Evolutionary conservation across 441 rosid species (phyloP), one percentile per base, ranked within the genome.

Genomic region (Brassica balearica): DNA sequence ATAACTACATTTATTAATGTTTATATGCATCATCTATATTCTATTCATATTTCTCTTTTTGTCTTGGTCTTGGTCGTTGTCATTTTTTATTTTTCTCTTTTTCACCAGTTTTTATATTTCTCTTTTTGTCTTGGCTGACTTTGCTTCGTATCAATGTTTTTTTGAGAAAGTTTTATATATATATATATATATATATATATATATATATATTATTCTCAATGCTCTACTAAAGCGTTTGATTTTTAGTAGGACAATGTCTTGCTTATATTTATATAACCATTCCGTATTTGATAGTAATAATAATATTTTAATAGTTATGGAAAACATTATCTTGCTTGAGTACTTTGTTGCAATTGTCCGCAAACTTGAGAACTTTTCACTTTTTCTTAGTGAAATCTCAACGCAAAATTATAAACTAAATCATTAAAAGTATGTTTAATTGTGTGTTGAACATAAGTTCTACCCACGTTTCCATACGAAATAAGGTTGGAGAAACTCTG

Each of bases 401-500:
- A 14, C 12, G 23, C 20, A 62, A 27, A 55, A 65, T 23, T 38
- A 8, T 36, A 59, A 22, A 32, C 55, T 32, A 25, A 14, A 8
- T 4, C 7, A 43, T 41, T 63, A 10, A 17, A 64, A 55, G 3
- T 55, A 55, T 17, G 6, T 41, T 63, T 43, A 65, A 75, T 72
- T 53, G 77, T 66, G 68, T 71, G 72, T 29, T 56, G 17, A 65
- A 43, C 56, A 66, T 29, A 65, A 59, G 72, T 77, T 77, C n/a
- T 27, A 66, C 60, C 12, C 65, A 70, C 67, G 71, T 77, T 19
- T 58, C 62, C 55, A 59, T 77, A 65, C 67, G 12, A 25, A 71
- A 4, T 15, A 56, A 64, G 27, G 66, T 17, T 72, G 34, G 46
- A 70, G 65, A 64, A 64, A 72, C 25, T 41, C 17, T 36, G 5